Conservation (phyloP, 176 grass and related monocot species). For the Eragrostis curvula region DNA sequence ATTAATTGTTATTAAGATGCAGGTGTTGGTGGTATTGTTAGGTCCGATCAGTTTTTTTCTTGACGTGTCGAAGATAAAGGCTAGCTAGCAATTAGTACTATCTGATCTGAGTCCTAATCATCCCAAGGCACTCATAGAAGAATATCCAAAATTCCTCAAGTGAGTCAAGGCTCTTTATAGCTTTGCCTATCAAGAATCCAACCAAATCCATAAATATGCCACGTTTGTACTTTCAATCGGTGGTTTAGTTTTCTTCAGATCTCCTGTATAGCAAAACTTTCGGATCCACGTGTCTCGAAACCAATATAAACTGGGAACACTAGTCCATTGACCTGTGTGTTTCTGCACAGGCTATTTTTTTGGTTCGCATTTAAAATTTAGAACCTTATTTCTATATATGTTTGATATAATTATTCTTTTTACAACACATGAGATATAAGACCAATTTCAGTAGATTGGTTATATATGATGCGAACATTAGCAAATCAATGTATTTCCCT, state of each 20-base stretch:
- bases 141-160: neutral
- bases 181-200: slow-evolving; percentile 6
- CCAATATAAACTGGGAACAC: neutral
- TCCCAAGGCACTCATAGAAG: neutral
- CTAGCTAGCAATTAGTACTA: neutral
- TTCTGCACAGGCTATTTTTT: no score
- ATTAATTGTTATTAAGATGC: neutral
- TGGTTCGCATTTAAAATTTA: no score
- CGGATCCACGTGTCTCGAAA: slow-evolving; percentile 5
- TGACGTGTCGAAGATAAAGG: neutral
- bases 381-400: no score
- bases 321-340: no score
- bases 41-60: neutral
- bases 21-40: slow-evolving; percentile 45
- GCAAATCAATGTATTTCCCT: no score
- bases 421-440: no score
- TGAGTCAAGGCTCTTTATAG: slow-evolving; percentile 9
- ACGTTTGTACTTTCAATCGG: slow-evolving; percentile 5
- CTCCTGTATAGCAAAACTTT: neutral
- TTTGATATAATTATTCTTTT: no score
- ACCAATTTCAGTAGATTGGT: no score
- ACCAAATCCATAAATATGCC: slow-evolving; percentile 13
- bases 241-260: neutral
- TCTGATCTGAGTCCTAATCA: slow-evolving; percentile 1
- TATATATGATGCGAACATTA: no score